Evolutionary conservation across 305 asterid species (phyloP), one percentile per base, ranked within the genome.

Genomic region (Fraxinus ornus): DNA sequence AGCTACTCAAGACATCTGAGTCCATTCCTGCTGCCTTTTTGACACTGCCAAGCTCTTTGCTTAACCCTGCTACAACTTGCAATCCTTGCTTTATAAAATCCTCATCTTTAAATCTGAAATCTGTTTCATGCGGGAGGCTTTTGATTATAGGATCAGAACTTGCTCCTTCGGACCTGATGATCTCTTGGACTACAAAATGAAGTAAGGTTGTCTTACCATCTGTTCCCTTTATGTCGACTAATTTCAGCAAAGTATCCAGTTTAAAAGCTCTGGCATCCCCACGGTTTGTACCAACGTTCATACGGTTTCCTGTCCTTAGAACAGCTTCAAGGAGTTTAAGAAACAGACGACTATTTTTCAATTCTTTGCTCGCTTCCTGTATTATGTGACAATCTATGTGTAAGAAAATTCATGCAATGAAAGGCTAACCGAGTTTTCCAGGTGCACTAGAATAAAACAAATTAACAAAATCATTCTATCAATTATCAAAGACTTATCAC

Each of bases 1-100:
- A 91, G 83, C 92, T 81, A 26, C 91, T 87, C 84, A 92, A 71
- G 55, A 90, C 92, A 82, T 90, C 91, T 0, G 93, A 88, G 85
- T 92, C 95, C 95, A 90, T 90, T 78, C 88, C 91, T 75, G 94
- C 95, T 44, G 94, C 91, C 74, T 85, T 92, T 73, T 92, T 92
- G 7, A 92, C 92, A 78, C 86, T 90, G 47, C 83, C 84, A 5
- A 92, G 94, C 87, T 92, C 95, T 86, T 83, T 86, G 88, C 92
- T 87, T 79, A 92, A 73, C 52, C 93, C 92, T 15, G 90, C 79
- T 37, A 90, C 91, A 12, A 90, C 88, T 49, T 84, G 92, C 86
- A 90, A 71, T 2, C 92, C 94, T 81, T 89, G 88, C 49, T 84
- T 89, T 85, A 83, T 89, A 75, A 89, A 91, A 22, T 90, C 91